Evolutionary conservation across 495 filamentous ascomycete genomes (phyloP), one percentile per base, ranked within the genome.

Genomic region (Trichoderma erinaceum): DNA sequence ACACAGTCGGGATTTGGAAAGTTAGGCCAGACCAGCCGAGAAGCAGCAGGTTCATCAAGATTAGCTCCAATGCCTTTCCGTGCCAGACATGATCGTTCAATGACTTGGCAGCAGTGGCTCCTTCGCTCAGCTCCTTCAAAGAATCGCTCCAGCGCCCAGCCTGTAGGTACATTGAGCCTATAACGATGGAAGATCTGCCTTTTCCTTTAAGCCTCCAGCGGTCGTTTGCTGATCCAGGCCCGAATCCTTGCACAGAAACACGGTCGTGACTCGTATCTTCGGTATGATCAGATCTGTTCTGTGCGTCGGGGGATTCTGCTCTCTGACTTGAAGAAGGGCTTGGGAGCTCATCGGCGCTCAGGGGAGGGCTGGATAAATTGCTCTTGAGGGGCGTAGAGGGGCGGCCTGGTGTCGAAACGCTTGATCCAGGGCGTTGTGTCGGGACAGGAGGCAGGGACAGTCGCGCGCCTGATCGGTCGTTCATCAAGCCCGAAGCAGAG

Each of bases 51-150:
- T 88, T 89, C 63, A 97, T 84, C 16, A 93, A 78, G 70, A 95
- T 90, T 12, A 91, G 88, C 73, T 98, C 95, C 41, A 98, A 83
- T 4, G 91, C 93, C 78, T 98, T 99, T 15, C 90, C 95, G 81
- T 98, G 92, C 95, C 95, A 99, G 10, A 97, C 75, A 80, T 97
- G 91, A 76, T 98, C 95, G 75, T 90, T 93, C 71, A 88, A 87
- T 43, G 86, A 87, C 75, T 90, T 90, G 18, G 92, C 90, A 69
- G 88, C 85, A 13, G 86, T 85, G 10, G 89, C 92, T 63, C 89
- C 89, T 66, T 97, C 93, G 29, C 87, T 80, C 41, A 97, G 83
- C 75, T 97, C 92, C 74, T 88, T 92, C 38, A 98, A 72, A 21
- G 96, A 93, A 80, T 97, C 93, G 41, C 84, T 86, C 92, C 93